Base-by-base conservation (phyloP, 139 green algal genomes). In the Asterochloris sp. region DNA sequence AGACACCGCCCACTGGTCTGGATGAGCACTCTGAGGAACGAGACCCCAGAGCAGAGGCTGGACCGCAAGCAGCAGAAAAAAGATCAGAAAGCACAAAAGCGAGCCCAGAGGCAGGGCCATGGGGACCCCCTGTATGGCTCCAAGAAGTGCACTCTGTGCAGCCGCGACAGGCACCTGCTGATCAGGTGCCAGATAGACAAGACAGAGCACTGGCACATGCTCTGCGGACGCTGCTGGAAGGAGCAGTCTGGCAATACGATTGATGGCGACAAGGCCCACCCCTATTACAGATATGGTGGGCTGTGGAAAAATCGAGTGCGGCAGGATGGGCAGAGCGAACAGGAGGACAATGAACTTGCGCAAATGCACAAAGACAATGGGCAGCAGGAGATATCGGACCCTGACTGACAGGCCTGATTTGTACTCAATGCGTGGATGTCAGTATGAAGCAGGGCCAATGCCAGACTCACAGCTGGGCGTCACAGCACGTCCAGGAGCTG, bases 211-310 rank as follows among this genome's bases (percentile, higher is more conserved):
- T 90, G 85, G 80, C 67, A 79, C 17, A 88, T 89, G 85, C 78
- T 89, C 21, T 91, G 88, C 62, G 88, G 86, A 11, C 84, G 83
- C 23, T 91, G 88, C 80, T 91, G 88, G 88, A 74, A 62, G 54
- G 69, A 79, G 27, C 84, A 87, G 21, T 84, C 67, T 64, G 88
- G 88, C 9, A 86, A 86, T 0, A 82, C 87, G 11, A 64, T 84
- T 29, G 88, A 91, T 63, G 88, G 88, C 0, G 86, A 89, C 77
- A 79, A 80, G 8, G 79, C 63, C 38, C 86, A 89, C 81, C 88
- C 85, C 23, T 76, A 90, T 68, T 91, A 91, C 77, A 73, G 79
- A 76, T 89, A 64, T 69, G 66, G 19, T 6, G 21, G 21, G 2
- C 6, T 54, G 38, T 54, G 38, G 38, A 54, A 54, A 6, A 54